Base-by-base conservation (phyloP, 148 eudicot species). In the Limonium bicolor region DNA sequence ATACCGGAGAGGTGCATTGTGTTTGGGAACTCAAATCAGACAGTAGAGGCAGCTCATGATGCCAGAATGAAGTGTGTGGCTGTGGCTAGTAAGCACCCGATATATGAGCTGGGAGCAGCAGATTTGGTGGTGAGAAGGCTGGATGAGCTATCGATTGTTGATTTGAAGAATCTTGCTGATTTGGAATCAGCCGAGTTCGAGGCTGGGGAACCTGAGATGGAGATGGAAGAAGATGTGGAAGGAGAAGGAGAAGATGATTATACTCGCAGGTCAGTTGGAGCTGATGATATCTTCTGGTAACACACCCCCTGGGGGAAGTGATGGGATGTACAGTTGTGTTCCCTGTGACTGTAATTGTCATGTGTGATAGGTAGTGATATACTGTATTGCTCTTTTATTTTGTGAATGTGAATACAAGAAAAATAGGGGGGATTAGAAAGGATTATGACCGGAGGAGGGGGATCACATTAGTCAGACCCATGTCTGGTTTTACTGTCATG, bases 41-140 rank as follows among this genome's bases (percentile, higher is more conserved):
- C 93, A 0, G 83, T 90, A 23, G 95, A 90, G 70, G 97, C 97
- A 17, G 93, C 97, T 20, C 97, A 80, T 36, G 97, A 90, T 44
- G 97, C 83, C 0, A 61, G 69, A 17, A 90, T 90, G 97, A 90
- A 84, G 49, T 90, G 97, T 41, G 87, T 90, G 6, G 97, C 97
- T 7, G 95, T 90, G 49, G 97, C 97, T 20, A 90, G 97, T 53
- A 90, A 90, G 68, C 93, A 90, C 47, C 95, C 84, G 10, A 72
- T 75, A 3, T 90, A 84, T 52, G 97, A 90, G 68, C 93, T 90
- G 15, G 77, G 71, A 6, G 97, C 97, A 1, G 97, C 97, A 0
- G 94, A 90, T 36, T 32, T 81, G 73, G 95, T 90, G 15, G 97
- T 90, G 58, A 73, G 72, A 40, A 66, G 46, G 27, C 67, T 90